Evolutionary conservation across 139 green algal genomes (phyloP), one percentile per base, ranked within the genome.

Genomic region (Chlorella sorokiniana): DNA sequence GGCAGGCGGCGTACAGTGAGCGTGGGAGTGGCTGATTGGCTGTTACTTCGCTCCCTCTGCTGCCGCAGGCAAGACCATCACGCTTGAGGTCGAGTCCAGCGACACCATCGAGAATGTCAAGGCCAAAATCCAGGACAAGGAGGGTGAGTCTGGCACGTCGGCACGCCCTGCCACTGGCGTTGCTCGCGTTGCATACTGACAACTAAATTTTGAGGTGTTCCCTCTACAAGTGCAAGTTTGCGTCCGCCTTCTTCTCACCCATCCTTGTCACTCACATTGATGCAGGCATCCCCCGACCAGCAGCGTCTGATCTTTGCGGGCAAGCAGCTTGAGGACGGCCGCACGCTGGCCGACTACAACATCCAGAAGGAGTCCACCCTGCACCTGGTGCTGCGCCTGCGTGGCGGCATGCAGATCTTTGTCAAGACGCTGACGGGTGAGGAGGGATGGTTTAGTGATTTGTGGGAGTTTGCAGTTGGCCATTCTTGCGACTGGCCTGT

Each of bases 251-350:
- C 20, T 22, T 61, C 20, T 3, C 52, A 29, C 27, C 7, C 52
- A 20, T 61, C 11, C 52, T 61, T 3, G 11, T 61, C 20, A 3
- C 52, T 20, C n/a, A n/a, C n/a, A n/a, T n/a, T n/a, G n/a, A n/a
- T 61, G 20, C 25, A 61, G n/a, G n/a, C n/a, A n/a, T n/a, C 96
- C 37, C 95, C 95, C 63, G 96, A 99, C 89, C 95, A 98, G 92
- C 96, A 99, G 92, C 93, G 96, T 59, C 91, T 99, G 69, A 99
- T 99, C 83, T 99, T 98, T 68, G 96, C 96, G 14, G 96, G 96
- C 87, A 99, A 98, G 93, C 96, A 99, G 94, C 93, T 99, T 79
- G 96, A 99, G 89, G 96, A 99, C 80, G 96, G 95, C 44, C 93
- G 95, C 84, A 99, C 96, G 11, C 90, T 99, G 73, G 94, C 96